Percentiles rank a stretch among this genome's conserved stretches.
These are phyloP conservation scores for Globisporangium recalcitrans DNA, from an alignment of 352 stramenopile species.

Conservation along the genomic window DNA sequence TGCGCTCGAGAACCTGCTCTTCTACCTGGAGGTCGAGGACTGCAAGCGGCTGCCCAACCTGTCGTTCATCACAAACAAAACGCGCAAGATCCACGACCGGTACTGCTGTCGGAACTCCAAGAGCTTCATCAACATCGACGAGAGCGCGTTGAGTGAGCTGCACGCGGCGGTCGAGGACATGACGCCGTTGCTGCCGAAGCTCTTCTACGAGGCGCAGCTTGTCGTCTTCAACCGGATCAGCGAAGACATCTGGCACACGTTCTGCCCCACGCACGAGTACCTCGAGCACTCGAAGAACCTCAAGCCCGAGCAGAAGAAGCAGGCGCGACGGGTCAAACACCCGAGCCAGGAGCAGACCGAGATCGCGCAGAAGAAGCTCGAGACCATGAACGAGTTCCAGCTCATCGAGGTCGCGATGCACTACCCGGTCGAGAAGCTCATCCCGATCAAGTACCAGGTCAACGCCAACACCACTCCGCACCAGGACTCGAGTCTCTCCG, in stretches of 20 bases:
- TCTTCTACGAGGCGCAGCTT: constrained; percentile 69
- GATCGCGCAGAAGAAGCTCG: constrained; percentile 45
- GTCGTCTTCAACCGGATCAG: constrained; percentile 55
- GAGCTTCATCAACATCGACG: constrained; percentile 42
- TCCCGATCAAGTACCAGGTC: constrained; percentile 33
- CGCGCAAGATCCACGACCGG: constrained; percentile 72
- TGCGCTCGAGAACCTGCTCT: constrained; percentile 77
- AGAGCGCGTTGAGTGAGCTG: constrained; percentile 33
- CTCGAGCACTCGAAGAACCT: constrained; percentile 49
- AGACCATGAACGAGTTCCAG: constrained; percentile 56
- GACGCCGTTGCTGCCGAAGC: constrained; percentile 42
- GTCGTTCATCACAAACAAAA: constrained; percentile 76
- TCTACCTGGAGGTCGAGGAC: constrained; percentile 82
- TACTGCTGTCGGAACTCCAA: constrained; percentile 51
- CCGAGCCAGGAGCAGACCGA: constrained; percentile 38
- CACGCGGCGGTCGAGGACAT: constrained; percentile 44
- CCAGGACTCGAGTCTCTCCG: constrained; percentile 8
- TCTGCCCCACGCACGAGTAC: constrained; percentile 69
- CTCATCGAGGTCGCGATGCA: constrained; percentile 71
- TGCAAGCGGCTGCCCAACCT: constrained; percentile 80
- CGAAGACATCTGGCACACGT: constrained; percentile 61
- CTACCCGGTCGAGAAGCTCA: constrained; percentile 70
- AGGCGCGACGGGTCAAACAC: neutral
- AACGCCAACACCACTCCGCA: neutral
- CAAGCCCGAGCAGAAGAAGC: constrained; percentile 20